Percentiles rank a stretch among this genome's conserved stretches.
Conservation (phyloP, 805 yeast species). For the Kodamaea fukazawae region DNA sequence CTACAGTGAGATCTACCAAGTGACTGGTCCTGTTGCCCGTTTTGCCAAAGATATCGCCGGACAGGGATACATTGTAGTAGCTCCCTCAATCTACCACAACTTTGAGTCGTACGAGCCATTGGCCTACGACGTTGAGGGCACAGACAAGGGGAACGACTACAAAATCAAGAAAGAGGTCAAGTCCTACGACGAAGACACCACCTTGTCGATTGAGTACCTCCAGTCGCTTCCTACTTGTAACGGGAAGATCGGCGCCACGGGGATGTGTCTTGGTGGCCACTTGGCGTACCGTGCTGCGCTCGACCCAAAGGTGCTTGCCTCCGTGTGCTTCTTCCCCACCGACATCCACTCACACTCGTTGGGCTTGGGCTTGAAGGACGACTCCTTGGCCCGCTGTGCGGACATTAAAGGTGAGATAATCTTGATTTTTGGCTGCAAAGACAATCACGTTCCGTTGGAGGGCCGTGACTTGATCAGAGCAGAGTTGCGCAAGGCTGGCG, state of each 20-base stretch:
- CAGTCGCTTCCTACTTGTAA: conserved; percentile 57
- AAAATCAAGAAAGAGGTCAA: conserved; percentile 64
- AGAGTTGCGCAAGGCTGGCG: conserved; percentile 54
- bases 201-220: conserved; percentile 61
- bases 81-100: conserved; percentile 78
- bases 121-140: conserved; percentile 68
- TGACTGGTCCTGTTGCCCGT: conserved; percentile 75
- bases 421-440: conserved; percentile 74
- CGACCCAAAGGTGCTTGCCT: conserved; percentile 61
- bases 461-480: conserved; percentile 72
- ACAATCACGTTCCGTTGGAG: conserved; percentile 74
- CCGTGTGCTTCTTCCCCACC: conserved; percentile 77
- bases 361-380: conserved; percentile 64
- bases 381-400: conserved; percentile 56
- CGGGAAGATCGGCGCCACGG: conserved; percentile 77
- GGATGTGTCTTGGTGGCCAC: conserved; percentile 87
- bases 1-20: conserved; percentile 80
- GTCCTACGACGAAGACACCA: conserved; percentile 75
- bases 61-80: conserved; percentile 75
- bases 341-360: conserved; percentile 69
- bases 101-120: conserved; percentile 63
- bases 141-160: conserved; percentile 68
- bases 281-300: conserved; percentile 69
- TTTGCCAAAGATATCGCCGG: conserved; percentile 78
- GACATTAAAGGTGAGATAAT: conserved; percentile 59